Conservation (phyloP, 768 basidiomycete genomes). For the Chalciporus piperatus region DNA sequence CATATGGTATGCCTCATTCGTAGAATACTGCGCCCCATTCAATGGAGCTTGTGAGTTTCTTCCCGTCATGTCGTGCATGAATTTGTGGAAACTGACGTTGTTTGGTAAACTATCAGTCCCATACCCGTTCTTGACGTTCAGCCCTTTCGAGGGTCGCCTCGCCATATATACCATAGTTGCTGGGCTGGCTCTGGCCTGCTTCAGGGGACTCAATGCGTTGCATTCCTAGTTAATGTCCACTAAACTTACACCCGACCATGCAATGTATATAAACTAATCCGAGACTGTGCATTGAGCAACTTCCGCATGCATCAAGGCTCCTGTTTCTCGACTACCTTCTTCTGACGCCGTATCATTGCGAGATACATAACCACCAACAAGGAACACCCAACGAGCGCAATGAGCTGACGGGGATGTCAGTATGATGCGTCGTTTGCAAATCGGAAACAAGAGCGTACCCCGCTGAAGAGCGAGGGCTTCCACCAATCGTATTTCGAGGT, state of each 20-base stretch:
- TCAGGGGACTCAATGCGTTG: slow-evolving; percentile 56
- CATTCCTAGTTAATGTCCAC: slow-evolving; percentile 35
- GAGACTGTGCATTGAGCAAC: not conserved
- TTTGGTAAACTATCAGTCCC: slow-evolving; percentile 48
- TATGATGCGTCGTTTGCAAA: too few species aligned
- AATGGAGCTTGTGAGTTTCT: slow-evolving; percentile 60
- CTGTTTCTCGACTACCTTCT: not conserved
- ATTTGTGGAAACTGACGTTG: not conserved
- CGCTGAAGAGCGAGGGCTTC: slow-evolving; percentile 50
- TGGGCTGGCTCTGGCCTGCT: slow-evolving; percentile 50
- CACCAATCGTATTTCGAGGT: slow-evolving; percentile 53
- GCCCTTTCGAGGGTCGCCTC: slow-evolving; percentile 47
- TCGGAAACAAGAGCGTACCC: slow-evolving; percentile 23
- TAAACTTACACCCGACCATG: too few species aligned
- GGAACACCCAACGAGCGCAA: slow-evolving; percentile 2
- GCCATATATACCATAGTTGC: slow-evolving; percentile 58
- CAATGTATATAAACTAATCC: not conserved
- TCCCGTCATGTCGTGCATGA: not conserved
- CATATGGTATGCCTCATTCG: slow-evolving; percentile 58
- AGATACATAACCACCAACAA: slow-evolving; percentile 9
- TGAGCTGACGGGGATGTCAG: slow-evolving; percentile 1
- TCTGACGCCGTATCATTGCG: not conserved
- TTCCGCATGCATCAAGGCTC: not conserved
- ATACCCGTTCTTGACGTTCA: slow-evolving; percentile 78
- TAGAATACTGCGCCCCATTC: slow-evolving; percentile 61